These are phyloP conservation scores for Hypoxylon cercidicola DNA, from an alignment of 495 filamentous ascomycete genomes.

Conservation along the genomic window DNA sequence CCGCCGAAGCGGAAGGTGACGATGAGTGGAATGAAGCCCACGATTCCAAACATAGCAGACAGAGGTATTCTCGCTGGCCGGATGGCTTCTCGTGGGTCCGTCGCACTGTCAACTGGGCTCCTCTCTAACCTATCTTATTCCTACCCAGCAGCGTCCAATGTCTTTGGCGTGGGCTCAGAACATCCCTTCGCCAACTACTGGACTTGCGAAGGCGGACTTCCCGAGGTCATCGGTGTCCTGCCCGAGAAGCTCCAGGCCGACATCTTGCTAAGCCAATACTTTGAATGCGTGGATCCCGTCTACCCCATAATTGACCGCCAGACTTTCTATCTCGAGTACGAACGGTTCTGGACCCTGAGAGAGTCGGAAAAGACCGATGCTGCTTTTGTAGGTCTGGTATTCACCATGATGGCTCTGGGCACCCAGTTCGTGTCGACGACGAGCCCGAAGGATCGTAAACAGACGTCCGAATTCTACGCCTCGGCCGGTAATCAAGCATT, in stretches of 20 bases:
- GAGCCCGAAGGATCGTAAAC: conserved; percentile 64
- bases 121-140: conserved; percentile 75
- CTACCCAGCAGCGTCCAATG: conserved; percentile 68
- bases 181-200: conserved; percentile 81
- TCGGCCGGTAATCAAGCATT: conserved; percentile 77
- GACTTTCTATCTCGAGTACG: conserved; percentile 75
- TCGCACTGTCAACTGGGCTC: conserved; percentile 65
- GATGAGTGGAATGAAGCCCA: conserved; percentile 39
- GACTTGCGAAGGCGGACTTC: conserved; percentile 75
- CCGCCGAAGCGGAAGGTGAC: conserved; percentile 61
- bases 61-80: conserved; percentile 52
- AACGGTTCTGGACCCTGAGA: conserved; percentile 71
- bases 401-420: conserved; percentile 75
- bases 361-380: conserved; percentile 66
- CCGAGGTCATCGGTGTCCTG: conserved; percentile 75
- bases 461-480: conserved; percentile 80
- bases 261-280: conserved; percentile 73
- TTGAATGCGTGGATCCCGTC: conserved; percentile 77
- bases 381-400: conserved; percentile 70
- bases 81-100: conserved; percentile 51
- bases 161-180: conserved; percentile 74
- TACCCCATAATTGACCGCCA: conserved; percentile 77
- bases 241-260: conserved; percentile 77
- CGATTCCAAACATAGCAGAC: conserved; percentile 61
- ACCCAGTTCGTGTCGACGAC: conserved; percentile 74